Base-by-base conservation (phyloP, 495 filamentous ascomycete species). In the Xylona heveae region DNA sequence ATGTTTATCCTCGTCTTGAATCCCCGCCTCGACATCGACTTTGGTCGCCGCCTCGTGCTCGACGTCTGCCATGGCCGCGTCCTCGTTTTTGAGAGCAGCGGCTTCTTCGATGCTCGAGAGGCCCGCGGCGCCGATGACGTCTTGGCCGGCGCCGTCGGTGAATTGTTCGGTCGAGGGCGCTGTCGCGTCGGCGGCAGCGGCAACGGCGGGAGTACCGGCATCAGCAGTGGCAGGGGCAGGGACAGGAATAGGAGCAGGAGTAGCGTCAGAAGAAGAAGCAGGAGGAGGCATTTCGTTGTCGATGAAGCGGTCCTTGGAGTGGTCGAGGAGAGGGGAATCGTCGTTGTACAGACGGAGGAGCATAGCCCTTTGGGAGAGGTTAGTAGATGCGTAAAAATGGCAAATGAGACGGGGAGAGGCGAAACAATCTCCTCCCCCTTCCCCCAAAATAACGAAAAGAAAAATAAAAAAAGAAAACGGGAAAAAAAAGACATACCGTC, bases 261-360 rank as follows among this genome's bases (percentile, higher is more conserved):
- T n/a, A n/a, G n/a, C n/a, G n/a, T n/a, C n/a, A n/a, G n/a, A n/a
- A n/a, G n/a, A n/a, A n/a, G n/a, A n/a, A n/a, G n/a, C n/a, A n/a
- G n/a, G n/a, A n/a, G n/a, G n/a, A n/a, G n/a, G n/a, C n/a, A n/a
- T 13, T 13, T 25, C n/a, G 23, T 5, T 29, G 27, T 29, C 16
- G 27, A 18, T 5, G 16, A 46, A 46, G 9, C 45, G 37, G 12
- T 50, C 40, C 36, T 52, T 47, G 5, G 49, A 51, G 33, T 48
- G 61, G 31, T 64, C 58, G 21, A 48, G 43, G 10, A 94, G 54
- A 2, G 75, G 78, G 2, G 72, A 70, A 15, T 66, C 64, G 37
- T 94, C 84, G 43, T 93, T 83, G 56, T 72, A 97, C 22, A 97
- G 61, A 21, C 88, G 68, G 34, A 93, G 61, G 42, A 94, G 59